A percentile compares a stretch with the other conserved stretches of the same genome.
Evolutionary conservation across 164 flowering plant genomes (phyloP).

Genomic region (Dillenia turbinata): DNA sequence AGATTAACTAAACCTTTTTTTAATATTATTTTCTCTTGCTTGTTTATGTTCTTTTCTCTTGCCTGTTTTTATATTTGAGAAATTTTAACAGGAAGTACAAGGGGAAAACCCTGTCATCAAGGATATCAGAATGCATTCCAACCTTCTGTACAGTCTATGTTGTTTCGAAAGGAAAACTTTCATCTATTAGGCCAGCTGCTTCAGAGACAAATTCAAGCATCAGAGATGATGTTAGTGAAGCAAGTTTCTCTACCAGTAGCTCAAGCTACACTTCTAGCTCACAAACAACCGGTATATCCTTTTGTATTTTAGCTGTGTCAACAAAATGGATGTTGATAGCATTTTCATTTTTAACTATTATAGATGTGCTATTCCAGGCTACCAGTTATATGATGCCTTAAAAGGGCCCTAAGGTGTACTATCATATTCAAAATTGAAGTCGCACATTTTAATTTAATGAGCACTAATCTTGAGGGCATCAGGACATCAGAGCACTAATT

Average conservation of each 20-base stretch:
- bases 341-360: background rate
- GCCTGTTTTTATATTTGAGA: background rate
- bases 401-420: no score
- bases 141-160: conserved; percentile 66
- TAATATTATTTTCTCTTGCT: background rate
- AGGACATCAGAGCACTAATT: no score
- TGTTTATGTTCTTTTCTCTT: background rate
- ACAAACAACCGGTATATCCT: conserved; percentile 12
- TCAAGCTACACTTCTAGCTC: conserved; percentile 30
- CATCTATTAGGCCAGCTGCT: conserved; percentile 55
- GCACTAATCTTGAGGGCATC: no score
- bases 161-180: conserved; percentile 66
- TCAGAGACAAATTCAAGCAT: conserved; percentile 31
- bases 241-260: conserved; percentile 28
- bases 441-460: no score
- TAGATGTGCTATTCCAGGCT: conserved; percentile 16
- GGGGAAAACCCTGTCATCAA: conserved; percentile 37
- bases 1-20: background rate
- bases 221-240: conserved; percentile 28
- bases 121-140: conserved; percentile 61
- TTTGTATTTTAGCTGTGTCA: background rate
- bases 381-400: conserved; percentile 1
- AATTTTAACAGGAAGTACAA: conserved; percentile 34
- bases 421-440: no score
- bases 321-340: background rate